Percentiles rank a stretch among this genome's conserved stretches.
These are phyloP conservation scores for Vaccinium vitisidaea DNA, from an alignment of 148 eudicot genomes.

Conservation along the genomic window DNA sequence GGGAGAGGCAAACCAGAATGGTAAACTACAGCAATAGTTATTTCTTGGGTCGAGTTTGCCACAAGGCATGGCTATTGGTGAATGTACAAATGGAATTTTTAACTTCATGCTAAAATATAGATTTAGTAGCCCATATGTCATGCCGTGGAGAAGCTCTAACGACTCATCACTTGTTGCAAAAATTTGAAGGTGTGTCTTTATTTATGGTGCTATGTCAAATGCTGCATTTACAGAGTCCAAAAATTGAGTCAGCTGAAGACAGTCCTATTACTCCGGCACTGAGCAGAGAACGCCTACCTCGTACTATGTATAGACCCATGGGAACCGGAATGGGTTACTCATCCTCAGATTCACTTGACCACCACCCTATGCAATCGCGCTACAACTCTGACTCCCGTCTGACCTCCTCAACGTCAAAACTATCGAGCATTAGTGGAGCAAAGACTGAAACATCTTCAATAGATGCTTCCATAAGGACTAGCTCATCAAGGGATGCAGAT, in stretches of 20 bases:
- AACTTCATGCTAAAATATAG: neutral
- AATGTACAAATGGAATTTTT: neutral
- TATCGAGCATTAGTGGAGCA: constrained; percentile 75
- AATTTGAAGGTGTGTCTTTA: neutral
- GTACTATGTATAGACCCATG: constrained; percentile 51
- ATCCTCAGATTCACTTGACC: constrained; percentile 84
- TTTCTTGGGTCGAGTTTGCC: neutral
- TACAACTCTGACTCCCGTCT: constrained; percentile 61
- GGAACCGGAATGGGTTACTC: constrained; percentile 60
- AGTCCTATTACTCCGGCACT: constrained; percentile 87
- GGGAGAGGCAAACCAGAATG: neutral
- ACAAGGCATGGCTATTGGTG: neutral
- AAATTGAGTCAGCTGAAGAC: constrained; percentile 62
- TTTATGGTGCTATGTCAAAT: neutral
- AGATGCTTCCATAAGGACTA: constrained; percentile 64
- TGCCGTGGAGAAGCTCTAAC: neutral
- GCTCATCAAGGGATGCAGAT: constrained; percentile 88
- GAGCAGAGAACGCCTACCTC: constrained; percentile 66
- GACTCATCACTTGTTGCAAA: neutral
- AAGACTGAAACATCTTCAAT: constrained; percentile 86
- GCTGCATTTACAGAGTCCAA: constrained; percentile 46
- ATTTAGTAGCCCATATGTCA: neutral
- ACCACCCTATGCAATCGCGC: constrained; percentile 54
- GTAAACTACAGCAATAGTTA: neutral
- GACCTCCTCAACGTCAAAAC: constrained; percentile 72